Evolutionary conservation across 225 moss, liverwort and hornwort species (phyloP).

Genomic region (Asterella californica): DNA sequence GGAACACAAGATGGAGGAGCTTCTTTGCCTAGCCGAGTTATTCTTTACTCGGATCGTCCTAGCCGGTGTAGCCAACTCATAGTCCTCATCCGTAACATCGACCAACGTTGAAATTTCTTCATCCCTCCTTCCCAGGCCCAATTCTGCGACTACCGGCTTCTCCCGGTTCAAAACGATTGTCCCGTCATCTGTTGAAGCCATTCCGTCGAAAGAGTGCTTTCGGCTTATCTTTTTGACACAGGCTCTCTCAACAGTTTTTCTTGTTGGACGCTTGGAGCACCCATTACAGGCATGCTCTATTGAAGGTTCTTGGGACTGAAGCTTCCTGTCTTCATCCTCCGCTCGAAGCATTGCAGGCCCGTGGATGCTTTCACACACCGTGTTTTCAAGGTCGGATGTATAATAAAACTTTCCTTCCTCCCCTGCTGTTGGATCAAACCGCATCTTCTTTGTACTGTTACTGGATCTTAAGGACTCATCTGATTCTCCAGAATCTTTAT

Average conservation of each 20-base stretch:
- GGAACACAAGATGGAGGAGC: background rate
- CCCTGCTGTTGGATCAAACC: slow-evolving; percentile 38
- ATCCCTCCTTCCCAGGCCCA: background rate
- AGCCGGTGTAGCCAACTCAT: background rate
- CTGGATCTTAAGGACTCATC: background rate
- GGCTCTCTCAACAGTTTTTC: slow-evolving; percentile 12
- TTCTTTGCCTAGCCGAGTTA: background rate
- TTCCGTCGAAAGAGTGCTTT: slow-evolving; percentile 23
- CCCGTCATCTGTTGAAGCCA: background rate
- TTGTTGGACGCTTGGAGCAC: background rate
- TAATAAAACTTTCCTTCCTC: slow-evolving; percentile 40
- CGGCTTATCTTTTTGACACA: slow-evolving; percentile 21
- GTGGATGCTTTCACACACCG: background rate
- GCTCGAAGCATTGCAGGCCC: background rate
- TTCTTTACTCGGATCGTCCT: background rate
- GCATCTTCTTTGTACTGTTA: slow-evolving; percentile 26
- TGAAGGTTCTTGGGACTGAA: background rate
- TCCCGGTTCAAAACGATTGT: background rate
- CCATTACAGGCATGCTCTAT: background rate
- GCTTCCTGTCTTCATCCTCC: background rate
- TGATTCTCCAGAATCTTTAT: background rate
- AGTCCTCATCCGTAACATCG: background rate
- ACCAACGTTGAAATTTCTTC: background rate
- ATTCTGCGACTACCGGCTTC: background rate
- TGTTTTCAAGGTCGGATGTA: slow-evolving; percentile 10